Conservation (phyloP, 2,329 filamentous ascomycete species). For the Fusarium palustre region DNA sequence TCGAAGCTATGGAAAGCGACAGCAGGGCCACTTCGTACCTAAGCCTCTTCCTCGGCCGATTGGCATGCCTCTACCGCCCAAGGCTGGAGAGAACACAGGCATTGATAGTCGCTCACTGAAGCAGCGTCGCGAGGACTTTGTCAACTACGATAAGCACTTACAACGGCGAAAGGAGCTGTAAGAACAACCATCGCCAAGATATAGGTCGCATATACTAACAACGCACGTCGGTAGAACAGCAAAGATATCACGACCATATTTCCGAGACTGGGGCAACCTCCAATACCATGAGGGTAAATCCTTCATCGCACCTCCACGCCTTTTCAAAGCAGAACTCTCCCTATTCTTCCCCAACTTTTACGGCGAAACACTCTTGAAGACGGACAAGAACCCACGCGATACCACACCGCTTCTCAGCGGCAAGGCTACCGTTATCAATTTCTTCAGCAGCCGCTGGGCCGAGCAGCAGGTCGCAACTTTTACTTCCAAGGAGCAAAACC, state of each 20-base stretch:
- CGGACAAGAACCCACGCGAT: conserved; percentile 64
- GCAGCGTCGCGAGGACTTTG: conserved; percentile 82
- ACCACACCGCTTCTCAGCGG: conserved; percentile 81
- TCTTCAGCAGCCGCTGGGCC: conserved; percentile 89
- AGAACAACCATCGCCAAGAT: conserved; percentile 30
- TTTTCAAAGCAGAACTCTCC: conserved; percentile 84
- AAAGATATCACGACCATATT: conserved; percentile 88
- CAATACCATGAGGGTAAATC: conserved; percentile 88
- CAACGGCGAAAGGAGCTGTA: conserved; percentile 80
- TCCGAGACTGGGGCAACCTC: conserved; percentile 93
- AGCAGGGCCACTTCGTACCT: conserved; percentile 66
- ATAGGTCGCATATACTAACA: conserved; percentile 8
- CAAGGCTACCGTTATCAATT: conserved; percentile 79
- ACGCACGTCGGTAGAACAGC: conserved; percentile 65
- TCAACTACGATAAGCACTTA: conserved; percentile 87
- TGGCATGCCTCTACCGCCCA: conserved; percentile 80
- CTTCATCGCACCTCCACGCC: conserved; percentile 84
- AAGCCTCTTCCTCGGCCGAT: conserved; percentile 78
- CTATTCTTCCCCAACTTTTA: conserved; percentile 94
- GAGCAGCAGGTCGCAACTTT: conserved; percentile 83
- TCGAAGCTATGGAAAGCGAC: conserved; percentile 67
- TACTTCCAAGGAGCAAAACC: conserved; percentile 72
- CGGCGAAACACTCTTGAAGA: conserved; percentile 78
- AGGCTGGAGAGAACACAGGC: conserved; percentile 84
- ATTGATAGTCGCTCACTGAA: conserved; percentile 74